Conservation (phyloP, 768 basidiomycete species). For the Suillus paluster region DNA sequence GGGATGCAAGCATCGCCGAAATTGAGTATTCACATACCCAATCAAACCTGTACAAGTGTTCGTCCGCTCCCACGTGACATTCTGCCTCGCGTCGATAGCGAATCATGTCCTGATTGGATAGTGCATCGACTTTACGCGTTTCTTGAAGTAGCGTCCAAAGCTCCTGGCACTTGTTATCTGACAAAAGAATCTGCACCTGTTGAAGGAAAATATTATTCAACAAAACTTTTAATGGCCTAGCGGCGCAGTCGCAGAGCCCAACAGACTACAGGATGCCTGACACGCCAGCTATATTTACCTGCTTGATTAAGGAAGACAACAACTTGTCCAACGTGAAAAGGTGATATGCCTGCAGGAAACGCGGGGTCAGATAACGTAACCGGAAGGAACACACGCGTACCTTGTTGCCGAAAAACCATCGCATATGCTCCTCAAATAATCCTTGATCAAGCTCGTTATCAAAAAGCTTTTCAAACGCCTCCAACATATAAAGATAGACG, state of each 20-base stretch:
- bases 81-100: conserved; percentile 84
- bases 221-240: too few relatives aligned
- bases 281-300: conserved; percentile 53
- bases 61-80: conserved; percentile 71
- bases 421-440: conserved; percentile 94
- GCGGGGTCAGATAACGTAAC: conserved; percentile 13
- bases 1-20: conserved; percentile 14
- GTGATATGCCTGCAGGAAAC: conserved; percentile 75
- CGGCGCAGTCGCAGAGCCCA: not conserved
- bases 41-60: conserved; percentile 77
- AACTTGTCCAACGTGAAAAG: conserved; percentile 95
- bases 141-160: conserved; percentile 76
- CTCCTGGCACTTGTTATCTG: conserved; percentile 87
- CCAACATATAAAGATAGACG: conserved; percentile 88
- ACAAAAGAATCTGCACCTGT: conserved; percentile 85
- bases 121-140: conserved; percentile 55
- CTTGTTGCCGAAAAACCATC: conserved; percentile 92
- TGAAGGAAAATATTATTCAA: conserved; percentile 9
- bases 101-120: conserved; percentile 68
- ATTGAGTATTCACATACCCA: conserved; percentile 59
- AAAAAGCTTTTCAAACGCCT: conserved; percentile 91
- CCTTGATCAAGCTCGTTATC: conserved; percentile 90
- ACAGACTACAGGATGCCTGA: not conserved
- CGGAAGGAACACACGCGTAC: conserved; percentile 41
- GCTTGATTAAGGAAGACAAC: conserved; percentile 87